Percentiles rank a stretch among this genome's conserved stretches.
These are phyloP conservation scores for Psidium guajava DNA, from an alignment of 345 rosid genomes.

Conservation along the genomic window DNA sequence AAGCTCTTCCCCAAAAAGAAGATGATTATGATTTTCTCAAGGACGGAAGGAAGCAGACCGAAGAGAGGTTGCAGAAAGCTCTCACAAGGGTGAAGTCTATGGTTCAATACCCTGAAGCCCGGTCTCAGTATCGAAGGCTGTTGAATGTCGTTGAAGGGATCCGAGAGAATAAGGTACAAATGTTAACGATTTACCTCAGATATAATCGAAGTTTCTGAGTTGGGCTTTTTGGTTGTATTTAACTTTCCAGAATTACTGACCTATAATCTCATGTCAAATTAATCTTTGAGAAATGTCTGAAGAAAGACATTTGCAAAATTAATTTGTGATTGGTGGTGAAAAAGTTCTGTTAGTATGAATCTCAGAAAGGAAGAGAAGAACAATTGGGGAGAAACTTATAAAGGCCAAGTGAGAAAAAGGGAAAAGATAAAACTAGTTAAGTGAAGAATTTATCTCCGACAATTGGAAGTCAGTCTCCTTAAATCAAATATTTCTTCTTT, in stretches of 20 bases:
- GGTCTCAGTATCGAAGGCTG: conserved; percentile 83
- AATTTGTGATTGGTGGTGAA: neutral
- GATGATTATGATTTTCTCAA: conserved; percentile 85
- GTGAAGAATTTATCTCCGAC: neutral
- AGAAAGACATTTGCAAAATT: neutral
- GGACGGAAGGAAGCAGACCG: conserved; percentile 87
- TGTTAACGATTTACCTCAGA: neutral
- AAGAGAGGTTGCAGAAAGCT: conserved; percentile 75
- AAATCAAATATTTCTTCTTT: neutral
- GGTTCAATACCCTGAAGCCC: conserved; percentile 80
- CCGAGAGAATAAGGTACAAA: conserved; percentile 56
- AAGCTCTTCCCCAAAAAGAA: conserved; percentile 27
- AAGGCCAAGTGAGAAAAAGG: neutral
- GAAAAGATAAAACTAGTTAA: neutral
- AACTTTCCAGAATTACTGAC: neutral
- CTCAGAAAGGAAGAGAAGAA: neutral
- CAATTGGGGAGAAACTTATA: neutral
- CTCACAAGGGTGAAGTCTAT: conserved; percentile 88
- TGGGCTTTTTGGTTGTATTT: neutral
- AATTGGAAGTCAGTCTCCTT: neutral
- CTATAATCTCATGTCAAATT: neutral
- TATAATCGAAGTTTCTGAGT: neutral
- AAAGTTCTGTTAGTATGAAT: neutral
- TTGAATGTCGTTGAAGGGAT: conserved; percentile 60
- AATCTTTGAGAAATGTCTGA: neutral